Base-by-base conservation (phyloP, 1,284 basidiomycete genomes). In the Leccinum brunneo-olivaceum region DNA sequence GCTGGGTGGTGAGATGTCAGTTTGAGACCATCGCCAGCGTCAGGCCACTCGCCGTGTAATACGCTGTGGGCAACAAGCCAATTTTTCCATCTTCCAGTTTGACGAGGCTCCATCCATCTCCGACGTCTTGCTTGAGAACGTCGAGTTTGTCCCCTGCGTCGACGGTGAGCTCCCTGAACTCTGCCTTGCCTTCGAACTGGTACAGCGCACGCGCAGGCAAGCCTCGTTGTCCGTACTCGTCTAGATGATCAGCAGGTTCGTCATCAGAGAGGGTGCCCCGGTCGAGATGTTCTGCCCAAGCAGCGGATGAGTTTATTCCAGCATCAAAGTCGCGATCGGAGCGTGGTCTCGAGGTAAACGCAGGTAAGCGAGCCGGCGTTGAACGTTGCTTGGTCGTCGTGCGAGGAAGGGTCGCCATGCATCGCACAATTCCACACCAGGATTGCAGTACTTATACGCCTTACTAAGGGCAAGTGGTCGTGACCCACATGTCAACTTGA, bases 81-180 rank as follows among this genome's bases (percentile, higher is more conserved):
- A 84, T 64, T 56, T 81, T 77, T 15, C 74, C 76, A n/a, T 63
- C 66, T 7, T 53, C 47, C 47, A 70, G 69, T 51, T 70, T 74
- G 2, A 79, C 77, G 25, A 86, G 68, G 58, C 86, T 87, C 83
- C 87, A 86, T 1, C 83, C 84, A 51, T 84, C 81, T 4, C 80
- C 81, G 12, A 74, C 69, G 46, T 79, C 72, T 53, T 80, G 82
- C 52, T 73, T 79, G 33, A 90, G 53, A 16, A 89, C 68, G 37
- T 78, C 73, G 5, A 88, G 58, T 49, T 71, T 72, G 49, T 87
- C 81, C 4, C 84, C 81, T 0, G 84, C 80, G 39, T 70, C 67
- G 5, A 80, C 76, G 18, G 54, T 67, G 36, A 89, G 69, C 63
- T 89, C 87, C 41, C 79, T 70, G 55, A 82, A 86, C 52, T 84